A percentile compares a stretch with the other conserved stretches of the same genome.
These are phyloP conservation scores for Venturia pyrina DNA, from an alignment of 2,329 filamentous ascomycete genomes.

Conservation along the genomic window DNA sequence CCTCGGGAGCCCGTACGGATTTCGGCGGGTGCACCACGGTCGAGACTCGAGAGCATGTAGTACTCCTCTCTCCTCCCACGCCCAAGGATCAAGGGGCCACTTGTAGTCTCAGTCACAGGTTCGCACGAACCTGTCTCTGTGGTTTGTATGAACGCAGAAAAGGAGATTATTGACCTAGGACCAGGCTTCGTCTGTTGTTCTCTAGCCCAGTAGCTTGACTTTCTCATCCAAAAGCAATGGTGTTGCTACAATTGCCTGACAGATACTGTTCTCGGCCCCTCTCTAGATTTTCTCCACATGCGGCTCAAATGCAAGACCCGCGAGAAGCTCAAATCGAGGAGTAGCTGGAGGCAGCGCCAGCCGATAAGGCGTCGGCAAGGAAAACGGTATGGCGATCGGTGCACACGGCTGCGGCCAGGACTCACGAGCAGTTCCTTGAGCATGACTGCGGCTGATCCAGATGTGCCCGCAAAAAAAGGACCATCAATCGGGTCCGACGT, in stretches of 20 bases:
- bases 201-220: background rate
- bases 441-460: background rate
- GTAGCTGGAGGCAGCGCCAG: background rate
- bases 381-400: background rate
- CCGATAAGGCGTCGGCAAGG: background rate
- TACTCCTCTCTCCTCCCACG: background rate
- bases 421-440: background rate
- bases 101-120: background rate
- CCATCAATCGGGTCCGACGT: background rate
- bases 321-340: background rate
- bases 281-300: background rate
- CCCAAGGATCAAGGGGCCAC: background rate
- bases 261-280: background rate
- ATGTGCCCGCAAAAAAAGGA: background rate
- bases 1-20: background rate
- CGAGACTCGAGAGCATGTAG: slow-evolving; percentile 1
- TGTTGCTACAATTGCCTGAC: background rate
- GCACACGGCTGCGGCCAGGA: background rate
- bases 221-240: background rate
- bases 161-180: background rate
- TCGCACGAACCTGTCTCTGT: background rate
- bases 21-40: background rate
- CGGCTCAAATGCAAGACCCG: background rate
- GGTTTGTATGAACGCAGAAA: slow-evolving; percentile 2
- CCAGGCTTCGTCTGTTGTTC: background rate